Evolutionary conservation across 805 yeast genomes (phyloP).

Genomic region (Myxozyma sirexii): DNA sequence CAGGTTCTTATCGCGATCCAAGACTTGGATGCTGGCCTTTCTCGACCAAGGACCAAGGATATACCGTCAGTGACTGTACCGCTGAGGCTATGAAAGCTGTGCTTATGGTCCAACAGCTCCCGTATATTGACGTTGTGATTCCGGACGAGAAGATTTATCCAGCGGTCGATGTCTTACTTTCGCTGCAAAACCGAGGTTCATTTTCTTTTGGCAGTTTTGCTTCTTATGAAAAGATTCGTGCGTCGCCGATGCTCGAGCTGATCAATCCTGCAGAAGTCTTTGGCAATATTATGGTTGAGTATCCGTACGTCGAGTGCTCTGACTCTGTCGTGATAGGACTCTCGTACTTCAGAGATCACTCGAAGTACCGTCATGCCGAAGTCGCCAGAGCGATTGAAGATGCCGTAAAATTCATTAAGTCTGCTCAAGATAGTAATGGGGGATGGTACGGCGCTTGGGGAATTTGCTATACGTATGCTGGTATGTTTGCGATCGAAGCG

Average conservation of each 20-base stretch:
- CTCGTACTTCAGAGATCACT: constrained; percentile 69
- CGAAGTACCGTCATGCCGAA: constrained; percentile 65
- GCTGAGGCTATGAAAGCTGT: constrained; percentile 95
- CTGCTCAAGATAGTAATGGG: constrained; percentile 76
- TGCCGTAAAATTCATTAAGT: constrained; percentile 72
- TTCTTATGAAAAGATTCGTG: constrained; percentile 83
- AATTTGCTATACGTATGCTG: constrained; percentile 90
- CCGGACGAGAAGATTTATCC: constrained; percentile 56
- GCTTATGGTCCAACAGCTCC: constrained; percentile 79
- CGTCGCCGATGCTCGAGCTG: constrained; percentile 72
- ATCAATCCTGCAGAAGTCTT: constrained; percentile 97
- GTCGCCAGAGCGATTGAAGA: constrained; percentile 68
- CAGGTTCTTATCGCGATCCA: constrained; percentile 78
- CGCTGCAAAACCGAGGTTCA: constrained; percentile 74
- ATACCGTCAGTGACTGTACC: constrained; percentile 94
- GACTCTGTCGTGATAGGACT: constrained; percentile 92
- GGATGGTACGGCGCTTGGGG: constrained; percentile 99
- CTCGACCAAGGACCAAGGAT: constrained; percentile 93
- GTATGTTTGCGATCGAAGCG: constrained; percentile 97
- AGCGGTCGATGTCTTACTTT: constrained; percentile 75
- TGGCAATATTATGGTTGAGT: constrained; percentile 97
- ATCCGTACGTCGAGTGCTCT: constrained; percentile 97
- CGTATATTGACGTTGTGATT: constrained; percentile 56
- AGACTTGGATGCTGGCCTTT: constrained; percentile 95
- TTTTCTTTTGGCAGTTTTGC: constrained; percentile 91